Evolutionary conservation across 345 rosid species (phyloP).

Genomic region (Syzygium oleosum): DNA sequence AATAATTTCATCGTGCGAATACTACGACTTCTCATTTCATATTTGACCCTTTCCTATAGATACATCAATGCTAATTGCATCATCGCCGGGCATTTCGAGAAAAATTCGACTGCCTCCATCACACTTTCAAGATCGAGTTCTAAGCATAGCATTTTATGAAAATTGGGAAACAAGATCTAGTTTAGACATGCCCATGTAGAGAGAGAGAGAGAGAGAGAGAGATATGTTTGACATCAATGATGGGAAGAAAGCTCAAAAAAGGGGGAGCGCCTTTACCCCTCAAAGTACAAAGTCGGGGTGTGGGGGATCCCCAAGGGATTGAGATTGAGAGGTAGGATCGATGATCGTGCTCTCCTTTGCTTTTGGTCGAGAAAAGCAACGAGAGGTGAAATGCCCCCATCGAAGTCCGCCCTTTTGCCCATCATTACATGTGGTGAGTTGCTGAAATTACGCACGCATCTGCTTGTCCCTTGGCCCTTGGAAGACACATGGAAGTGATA

Average conservation of each 20-base stretch:
- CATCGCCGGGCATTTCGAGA: too few relatives aligned
- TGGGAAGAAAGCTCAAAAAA: not conserved
- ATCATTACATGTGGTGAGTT: not conserved
- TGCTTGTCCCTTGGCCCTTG: not conserved
- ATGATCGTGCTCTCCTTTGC: not conserved
- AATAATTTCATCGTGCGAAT: not conserved
- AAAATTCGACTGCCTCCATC: not conserved
- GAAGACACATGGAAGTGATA: not conserved
- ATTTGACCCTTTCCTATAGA: not conserved
- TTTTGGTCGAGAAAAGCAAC: not conserved
- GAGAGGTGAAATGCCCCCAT: not conserved
- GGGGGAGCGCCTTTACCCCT: not conserved
- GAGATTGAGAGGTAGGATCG: not conserved
- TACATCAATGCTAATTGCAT: not conserved
- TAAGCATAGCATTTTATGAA: not conserved
- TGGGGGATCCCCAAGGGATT: too few relatives aligned
- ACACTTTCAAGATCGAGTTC: not conserved
- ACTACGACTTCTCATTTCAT: not conserved
- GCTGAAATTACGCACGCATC: not conserved
- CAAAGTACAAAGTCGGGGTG: not conserved
- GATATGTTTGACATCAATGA: not conserved
- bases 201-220: too few relatives aligned
- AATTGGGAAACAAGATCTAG: not conserved
- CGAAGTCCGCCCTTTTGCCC: not conserved
- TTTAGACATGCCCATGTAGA: not conserved